A percentile compares a stretch with the other conserved stretches of the same genome.
Evolutionary conservation across 1,284 basidiomycete species (phyloP).

Genomic region (Gomphus bonarii): DNA sequence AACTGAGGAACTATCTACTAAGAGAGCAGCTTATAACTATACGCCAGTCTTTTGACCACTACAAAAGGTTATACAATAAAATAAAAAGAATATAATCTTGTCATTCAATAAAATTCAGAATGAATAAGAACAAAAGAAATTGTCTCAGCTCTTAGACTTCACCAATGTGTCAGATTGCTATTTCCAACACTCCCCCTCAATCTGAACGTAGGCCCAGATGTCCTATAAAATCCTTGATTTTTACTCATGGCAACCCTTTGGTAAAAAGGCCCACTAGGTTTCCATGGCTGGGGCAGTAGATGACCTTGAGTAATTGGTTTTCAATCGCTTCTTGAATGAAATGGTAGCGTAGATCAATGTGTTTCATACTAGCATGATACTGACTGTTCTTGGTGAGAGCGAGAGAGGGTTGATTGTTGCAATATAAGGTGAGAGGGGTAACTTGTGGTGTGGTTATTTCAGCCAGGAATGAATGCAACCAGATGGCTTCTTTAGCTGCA

Average conservation of each 20-base stretch:
- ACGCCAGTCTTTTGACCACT: too few species aligned
- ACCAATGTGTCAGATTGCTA: too few species aligned
- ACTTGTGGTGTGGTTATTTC: not conserved
- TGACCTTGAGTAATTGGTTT: not conserved
- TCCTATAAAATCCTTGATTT: not conserved
- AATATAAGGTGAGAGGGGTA: not conserved
- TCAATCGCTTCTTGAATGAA: not conserved
- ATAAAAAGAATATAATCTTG: too few species aligned
- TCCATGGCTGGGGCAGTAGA: not conserved
- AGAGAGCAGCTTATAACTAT: too few species aligned
- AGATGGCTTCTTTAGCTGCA: slow-evolving; percentile 20
- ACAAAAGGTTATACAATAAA: too few species aligned
- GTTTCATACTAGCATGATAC: not conserved
- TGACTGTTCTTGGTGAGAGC: not conserved
- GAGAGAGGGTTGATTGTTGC: not conserved
- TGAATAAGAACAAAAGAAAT: too few species aligned
- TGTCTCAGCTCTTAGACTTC: too few species aligned
- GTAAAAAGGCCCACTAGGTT: not conserved
- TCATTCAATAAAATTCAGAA: too few species aligned
- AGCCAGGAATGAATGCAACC: not conserved
- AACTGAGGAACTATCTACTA: too few species aligned
- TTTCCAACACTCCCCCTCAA: not conserved
- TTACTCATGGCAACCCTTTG: not conserved
- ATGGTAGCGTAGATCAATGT: not conserved
- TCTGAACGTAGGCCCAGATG: not conserved